Base-by-base conservation (phyloP, 306 rosid genomes). In the Cucurbita moschata region DNA sequence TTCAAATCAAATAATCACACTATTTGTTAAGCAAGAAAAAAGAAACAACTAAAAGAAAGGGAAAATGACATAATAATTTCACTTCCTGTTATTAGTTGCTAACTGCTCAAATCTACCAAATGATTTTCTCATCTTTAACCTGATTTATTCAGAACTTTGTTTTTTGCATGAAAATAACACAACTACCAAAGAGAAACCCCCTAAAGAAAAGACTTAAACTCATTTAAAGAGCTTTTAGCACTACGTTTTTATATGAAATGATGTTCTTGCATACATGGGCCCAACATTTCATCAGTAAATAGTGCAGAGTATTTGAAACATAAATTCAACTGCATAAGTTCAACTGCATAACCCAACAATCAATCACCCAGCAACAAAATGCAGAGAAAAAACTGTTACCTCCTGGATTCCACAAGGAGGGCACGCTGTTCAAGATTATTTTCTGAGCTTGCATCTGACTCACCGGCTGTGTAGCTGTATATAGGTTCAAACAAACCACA, bases 401-500 rank as follows among this genome's bases (percentile, higher is more conserved):
- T 88, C 84, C 87, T 93, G 21, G 98, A 87, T 72, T 90, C 90
- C 79, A 85, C 84, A 72, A 92, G 98, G 72, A 87, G 83, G 66
- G 98, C 90, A 75, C 81, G 96, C 80, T 86, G 97, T 80, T 93
- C 97, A 9, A 79, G 82, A 82, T 75, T 77, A 77, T 82, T 87
- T 58, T 82, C 87, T 56, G 89, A 90, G 63, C 68, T 72, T 37
- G 66, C 66, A 78, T 81, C 89, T 60, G 76, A 39, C 86, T 90
- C 97, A 5, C 83, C 73, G 15, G 83, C 85, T n/a, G 96, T 84
- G 84, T 87, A 84, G 79, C 98, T 93, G 92, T 79, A 77, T 60
- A 55, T 68, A 70, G 5, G 43, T 60, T 60, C 66, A 40, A 54
- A 59, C 43, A 69, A 63, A 55, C 52, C 19, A 72, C 9, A 44